phyloP scores from a whole-genome alignment of 2,329 filamentous ascomycete genomes.

The Diaporthe eres region DNA sequence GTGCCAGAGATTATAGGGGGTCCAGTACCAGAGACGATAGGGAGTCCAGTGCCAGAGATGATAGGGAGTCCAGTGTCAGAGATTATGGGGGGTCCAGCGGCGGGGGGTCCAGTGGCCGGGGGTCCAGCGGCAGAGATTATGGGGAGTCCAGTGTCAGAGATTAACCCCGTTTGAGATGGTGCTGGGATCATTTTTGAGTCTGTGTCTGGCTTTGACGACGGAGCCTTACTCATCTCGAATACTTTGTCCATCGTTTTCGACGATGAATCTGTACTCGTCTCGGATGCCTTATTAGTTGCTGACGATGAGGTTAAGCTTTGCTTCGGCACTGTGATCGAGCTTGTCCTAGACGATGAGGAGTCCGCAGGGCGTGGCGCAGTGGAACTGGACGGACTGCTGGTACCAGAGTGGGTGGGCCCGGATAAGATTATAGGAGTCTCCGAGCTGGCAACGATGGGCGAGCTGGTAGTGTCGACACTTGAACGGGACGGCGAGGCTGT shows the following conservation, averaged over 20 bases:
- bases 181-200: background rate
- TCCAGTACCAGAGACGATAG: no score
- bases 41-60: no score
- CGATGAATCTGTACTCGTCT: background rate
- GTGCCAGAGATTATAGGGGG: no score
- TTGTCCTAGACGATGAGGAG: background rate
- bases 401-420: no score
- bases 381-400: background rate
- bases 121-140: background rate
- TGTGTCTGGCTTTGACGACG: background rate
- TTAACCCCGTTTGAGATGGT: background rate
- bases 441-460: no score
- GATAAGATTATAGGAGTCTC: no score
- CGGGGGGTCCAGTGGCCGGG: no score
- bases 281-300: background rate
- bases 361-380: background rate
- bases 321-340: background rate
- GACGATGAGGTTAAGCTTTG: background rate
- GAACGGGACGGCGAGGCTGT: no score
- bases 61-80: background rate
- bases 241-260: background rate
- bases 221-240: background rate
- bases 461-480: no score
- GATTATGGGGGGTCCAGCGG: background rate
- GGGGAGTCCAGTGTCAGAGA: rapidly evolving